phyloP scores from a whole-genome alignment of 331 rosid genomes.

The Rosa hybrid region DNA sequence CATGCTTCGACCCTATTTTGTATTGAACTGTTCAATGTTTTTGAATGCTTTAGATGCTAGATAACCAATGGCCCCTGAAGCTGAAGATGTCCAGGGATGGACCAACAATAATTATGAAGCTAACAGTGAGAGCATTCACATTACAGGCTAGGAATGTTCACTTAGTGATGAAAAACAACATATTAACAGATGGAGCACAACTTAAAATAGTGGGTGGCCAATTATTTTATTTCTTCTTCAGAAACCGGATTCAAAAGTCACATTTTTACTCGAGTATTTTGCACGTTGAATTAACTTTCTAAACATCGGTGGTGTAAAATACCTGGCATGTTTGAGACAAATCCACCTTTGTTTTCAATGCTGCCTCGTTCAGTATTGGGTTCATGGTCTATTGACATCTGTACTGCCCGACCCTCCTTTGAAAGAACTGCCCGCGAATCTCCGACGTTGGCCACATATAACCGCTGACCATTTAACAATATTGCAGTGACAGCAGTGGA shows the following conservation, averaged over 20 bases:
- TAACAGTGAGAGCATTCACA: background rate
- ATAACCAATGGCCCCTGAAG: background rate
- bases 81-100: background rate
- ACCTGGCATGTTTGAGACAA: conserved; percentile 98
- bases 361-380: conserved; percentile 75
- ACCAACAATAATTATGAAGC: background rate
- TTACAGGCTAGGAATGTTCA: background rate
- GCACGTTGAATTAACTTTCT: background rate
- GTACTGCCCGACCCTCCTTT: conserved; percentile 70
- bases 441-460: conserved; percentile 89
- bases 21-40: background rate
- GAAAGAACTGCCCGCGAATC: conserved; percentile 94
- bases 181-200: background rate
- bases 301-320: conserved; percentile 19
- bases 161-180: background rate
- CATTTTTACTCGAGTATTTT: conserved; percentile 5
- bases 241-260: background rate
- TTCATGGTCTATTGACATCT: conserved; percentile 86
- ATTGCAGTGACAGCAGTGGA: conserved; percentile 95
- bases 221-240: background rate
- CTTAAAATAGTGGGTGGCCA: background rate
- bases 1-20: conserved; percentile 10
- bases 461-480: conserved; percentile 57
- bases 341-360: conserved; percentile 93
- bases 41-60: background rate